A percentile compares a stretch with the other conserved stretches of the same genome.
Conservation (phyloP, 2,329 filamentous ascomycete species). For the Phaeosphaeriaceae sp. region DNA sequence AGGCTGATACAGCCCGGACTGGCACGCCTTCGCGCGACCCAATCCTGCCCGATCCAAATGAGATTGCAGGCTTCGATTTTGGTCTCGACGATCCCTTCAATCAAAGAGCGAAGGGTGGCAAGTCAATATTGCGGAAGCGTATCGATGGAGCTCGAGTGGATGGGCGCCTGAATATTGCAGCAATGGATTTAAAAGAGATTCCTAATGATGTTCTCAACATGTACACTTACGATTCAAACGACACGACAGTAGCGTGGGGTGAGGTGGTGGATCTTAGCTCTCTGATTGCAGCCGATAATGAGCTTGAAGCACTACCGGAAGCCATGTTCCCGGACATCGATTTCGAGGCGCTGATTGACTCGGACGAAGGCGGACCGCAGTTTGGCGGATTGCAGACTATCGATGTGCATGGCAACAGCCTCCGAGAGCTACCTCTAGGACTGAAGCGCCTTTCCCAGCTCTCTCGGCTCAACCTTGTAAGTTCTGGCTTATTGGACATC, state of each 20-base stretch:
- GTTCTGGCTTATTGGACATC: conserved; percentile 28
- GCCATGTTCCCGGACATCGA: conserved; percentile 77
- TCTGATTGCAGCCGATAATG: conserved; percentile 88
- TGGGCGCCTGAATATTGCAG: conserved; percentile 87
- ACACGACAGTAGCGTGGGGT: conserved; percentile 77
- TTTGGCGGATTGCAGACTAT: conserved; percentile 83
- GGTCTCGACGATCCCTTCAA: conserved; percentile 76
- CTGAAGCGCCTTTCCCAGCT: conserved; percentile 75
- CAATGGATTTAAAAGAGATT: conserved; percentile 78
- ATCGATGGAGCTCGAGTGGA: conserved; percentile 76
- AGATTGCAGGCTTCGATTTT: conserved; percentile 61
- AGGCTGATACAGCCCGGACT: conserved; percentile 28
- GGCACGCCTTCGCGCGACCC: conserved; percentile 39
- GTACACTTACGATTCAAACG: conserved; percentile 78
- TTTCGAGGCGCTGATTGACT: conserved; percentile 62
- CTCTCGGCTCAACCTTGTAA: conserved; percentile 81
- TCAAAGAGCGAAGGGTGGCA: conserved; percentile 64
- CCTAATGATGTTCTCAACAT: conserved; percentile 85
- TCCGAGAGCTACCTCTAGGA: conserved; percentile 76
- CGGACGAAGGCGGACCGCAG: conserved; percentile 72
- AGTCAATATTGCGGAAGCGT: conserved; percentile 75
- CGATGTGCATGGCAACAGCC: conserved; percentile 84
- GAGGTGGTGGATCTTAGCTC: conserved; percentile 87
- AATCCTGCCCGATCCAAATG: conserved; percentile 40
- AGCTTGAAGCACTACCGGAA: conserved; percentile 76